phyloP scores from a whole-genome alignment of 2,329 filamentous ascomycete species.

The Penicillium sp. region DNA sequence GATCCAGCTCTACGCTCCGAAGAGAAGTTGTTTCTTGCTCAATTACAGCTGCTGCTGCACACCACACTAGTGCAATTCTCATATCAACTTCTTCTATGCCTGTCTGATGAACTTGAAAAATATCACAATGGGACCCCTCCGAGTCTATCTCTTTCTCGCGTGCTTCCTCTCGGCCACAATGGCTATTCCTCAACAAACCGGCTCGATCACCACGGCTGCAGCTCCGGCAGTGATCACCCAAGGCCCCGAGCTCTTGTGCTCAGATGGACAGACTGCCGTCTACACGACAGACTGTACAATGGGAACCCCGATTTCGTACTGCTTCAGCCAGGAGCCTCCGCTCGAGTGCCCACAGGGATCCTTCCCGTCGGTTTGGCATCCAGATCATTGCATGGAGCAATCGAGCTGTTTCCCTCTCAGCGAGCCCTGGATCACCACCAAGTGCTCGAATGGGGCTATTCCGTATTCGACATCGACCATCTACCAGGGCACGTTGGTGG shows the following conservation, averaged over 20 bases:
- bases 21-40: neutral
- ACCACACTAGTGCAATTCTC: neutral
- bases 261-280: constrained; percentile 18
- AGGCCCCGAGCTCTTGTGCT: constrained; percentile 13
- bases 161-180: neutral
- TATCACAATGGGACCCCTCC: neutral
- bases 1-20: neutral
- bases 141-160: neutral
- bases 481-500: constrained; percentile 18
- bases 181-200: constrained; percentile 10
- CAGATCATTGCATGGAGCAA: constrained; percentile 21
- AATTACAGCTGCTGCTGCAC: neutral
- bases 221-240: constrained; percentile 12
- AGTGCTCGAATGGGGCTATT: constrained; percentile 23
- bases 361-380: constrained; percentile 24
- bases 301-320: constrained; percentile 22
- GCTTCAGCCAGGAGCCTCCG: constrained; percentile 15
- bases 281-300: constrained; percentile 28
- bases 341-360: constrained; percentile 19
- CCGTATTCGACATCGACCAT: constrained; percentile 20
- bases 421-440: constrained; percentile 22
- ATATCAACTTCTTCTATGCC: neutral
- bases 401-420: constrained; percentile 22
- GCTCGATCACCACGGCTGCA: neutral
- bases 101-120: neutral